A percentile compares a stretch with the other conserved stretches of the same genome.
These are phyloP conservation scores for Linum lewisii DNA, from an alignment of 345 rosid genomes.

Conservation along the genomic window DNA sequence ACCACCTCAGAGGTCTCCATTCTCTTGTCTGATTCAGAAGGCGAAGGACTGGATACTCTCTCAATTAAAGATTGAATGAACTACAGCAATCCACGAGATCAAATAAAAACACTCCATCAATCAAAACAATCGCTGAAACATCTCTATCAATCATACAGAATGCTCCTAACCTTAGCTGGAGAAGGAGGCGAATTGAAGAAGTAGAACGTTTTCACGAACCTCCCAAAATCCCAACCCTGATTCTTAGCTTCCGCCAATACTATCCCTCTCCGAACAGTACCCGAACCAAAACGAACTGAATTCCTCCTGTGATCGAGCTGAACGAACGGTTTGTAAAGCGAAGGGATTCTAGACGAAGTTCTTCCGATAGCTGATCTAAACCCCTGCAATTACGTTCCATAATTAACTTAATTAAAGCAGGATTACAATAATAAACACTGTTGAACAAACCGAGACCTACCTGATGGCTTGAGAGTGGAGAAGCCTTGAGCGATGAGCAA, in stretches of 20 bases:
- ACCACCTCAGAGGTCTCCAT: constrained; percentile 54
- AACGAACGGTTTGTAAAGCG: constrained; percentile 72
- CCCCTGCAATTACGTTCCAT: constrained; percentile 48
- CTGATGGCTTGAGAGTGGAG: no score
- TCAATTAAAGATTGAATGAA: constrained; percentile 51
- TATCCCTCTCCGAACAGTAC: constrained; percentile 21
- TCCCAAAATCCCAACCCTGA: constrained; percentile 84
- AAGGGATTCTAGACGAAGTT: no score
- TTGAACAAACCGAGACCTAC: no score
- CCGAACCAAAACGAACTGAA: constrained; percentile 20
- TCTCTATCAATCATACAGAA: neutral
- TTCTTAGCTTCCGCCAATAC: constrained; percentile 33
- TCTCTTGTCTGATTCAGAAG: constrained; percentile 23
- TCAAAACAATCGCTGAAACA: neutral
- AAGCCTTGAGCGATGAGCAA: no score
- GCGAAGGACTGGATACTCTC: constrained; percentile 47
- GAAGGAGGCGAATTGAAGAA: constrained; percentile 83
- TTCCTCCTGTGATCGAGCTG: constrained; percentile 40
- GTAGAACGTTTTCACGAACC: constrained; percentile 70
- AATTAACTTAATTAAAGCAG: constrained; percentile 7
- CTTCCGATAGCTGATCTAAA: constrained; percentile 30
- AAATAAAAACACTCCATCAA: neutral
- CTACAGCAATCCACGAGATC: constrained; percentile 23
- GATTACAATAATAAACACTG: no score
- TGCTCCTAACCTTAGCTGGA: constrained; percentile 54